Evolutionary conservation across 495 filamentous ascomycete species (phyloP).

Genomic region (Aspergillus diversus): DNA sequence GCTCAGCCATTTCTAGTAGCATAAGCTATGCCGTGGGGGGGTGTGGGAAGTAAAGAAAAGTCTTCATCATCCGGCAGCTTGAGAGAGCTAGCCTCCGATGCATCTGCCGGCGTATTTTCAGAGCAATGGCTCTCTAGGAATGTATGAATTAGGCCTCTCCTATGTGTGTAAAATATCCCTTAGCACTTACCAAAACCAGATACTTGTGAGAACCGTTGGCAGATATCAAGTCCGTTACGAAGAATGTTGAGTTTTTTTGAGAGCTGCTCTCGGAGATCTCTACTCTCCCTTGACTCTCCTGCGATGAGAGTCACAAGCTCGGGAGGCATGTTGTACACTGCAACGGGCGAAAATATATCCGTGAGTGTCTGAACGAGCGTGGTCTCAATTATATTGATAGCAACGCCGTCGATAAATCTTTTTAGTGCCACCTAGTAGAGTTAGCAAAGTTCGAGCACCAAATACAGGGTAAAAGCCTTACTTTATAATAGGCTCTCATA

Average conservation of each 20-base stretch:
- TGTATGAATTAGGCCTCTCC: background rate
- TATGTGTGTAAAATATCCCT: background rate
- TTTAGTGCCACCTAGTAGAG: constrained; percentile 61
- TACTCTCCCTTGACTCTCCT: constrained; percentile 12
- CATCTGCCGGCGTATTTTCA: background rate
- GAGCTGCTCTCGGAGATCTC: constrained; percentile 16
- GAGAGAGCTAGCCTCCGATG: background rate
- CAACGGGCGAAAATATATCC: constrained; percentile 8
- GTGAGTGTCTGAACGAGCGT: constrained; percentile 45
- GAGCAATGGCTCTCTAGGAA: background rate
- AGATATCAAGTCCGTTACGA: constrained; percentile 7
- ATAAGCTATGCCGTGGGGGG: background rate
- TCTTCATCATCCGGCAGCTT: background rate
- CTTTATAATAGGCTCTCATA: constrained; percentile 40
- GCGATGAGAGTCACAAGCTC: constrained; percentile 17
- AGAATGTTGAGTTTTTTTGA: constrained; percentile 15
- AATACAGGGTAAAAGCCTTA: constrained; percentile 19
- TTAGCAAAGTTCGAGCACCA: background rate
- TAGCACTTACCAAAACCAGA: background rate
- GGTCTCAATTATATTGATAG: constrained; percentile 57
- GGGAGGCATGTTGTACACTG: constrained; percentile 12
- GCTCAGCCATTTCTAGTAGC: background rate
- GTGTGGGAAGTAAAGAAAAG: background rate
- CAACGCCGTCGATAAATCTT: constrained; percentile 62
- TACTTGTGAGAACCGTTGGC: background rate